These are phyloP conservation scores for Petasospora fabianii DNA, from an alignment of 1,139 yeast species.

Conservation along the genomic window DNA sequence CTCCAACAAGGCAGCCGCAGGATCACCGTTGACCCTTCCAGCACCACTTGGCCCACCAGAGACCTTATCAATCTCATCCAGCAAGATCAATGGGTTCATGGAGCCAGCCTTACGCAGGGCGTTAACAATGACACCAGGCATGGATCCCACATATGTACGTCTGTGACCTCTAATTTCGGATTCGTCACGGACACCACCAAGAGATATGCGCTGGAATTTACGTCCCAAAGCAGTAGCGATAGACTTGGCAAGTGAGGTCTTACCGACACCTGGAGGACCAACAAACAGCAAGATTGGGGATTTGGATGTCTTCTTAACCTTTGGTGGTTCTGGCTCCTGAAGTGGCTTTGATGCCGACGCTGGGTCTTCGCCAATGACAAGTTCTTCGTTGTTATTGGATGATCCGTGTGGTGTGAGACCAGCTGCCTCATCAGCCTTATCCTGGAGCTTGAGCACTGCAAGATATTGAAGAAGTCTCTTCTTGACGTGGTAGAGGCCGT, in stretches of 20 bases:
- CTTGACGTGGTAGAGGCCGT: slow-evolving; percentile 79
- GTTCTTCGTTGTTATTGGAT: slow-evolving; percentile 8
- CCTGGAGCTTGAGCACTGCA: slow-evolving; percentile 67
- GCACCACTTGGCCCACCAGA: slow-evolving; percentile 49
- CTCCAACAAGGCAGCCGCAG: slow-evolving; percentile 86
- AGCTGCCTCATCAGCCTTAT: slow-evolving; percentile 13
- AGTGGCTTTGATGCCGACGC: background rate
- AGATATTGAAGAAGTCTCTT: slow-evolving; percentile 76
- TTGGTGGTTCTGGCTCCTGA: slow-evolving; percentile 1
- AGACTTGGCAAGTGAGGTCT: slow-evolving; percentile 84
- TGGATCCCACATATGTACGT: slow-evolving; percentile 89
- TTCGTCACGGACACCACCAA: slow-evolving; percentile 88
- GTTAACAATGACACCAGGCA: slow-evolving; percentile 85
- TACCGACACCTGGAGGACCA: slow-evolving; percentile 97
- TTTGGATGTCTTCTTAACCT: slow-evolving; percentile 9
- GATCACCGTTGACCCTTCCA: slow-evolving; percentile 71
- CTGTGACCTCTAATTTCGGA: slow-evolving; percentile 92
- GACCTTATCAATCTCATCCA: slow-evolving; percentile 89
- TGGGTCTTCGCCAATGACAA: slow-evolving; percentile 10
- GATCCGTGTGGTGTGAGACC: slow-evolving; percentile 2
- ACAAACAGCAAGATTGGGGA: slow-evolving; percentile 77
- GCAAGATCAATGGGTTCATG: slow-evolving; percentile 83
- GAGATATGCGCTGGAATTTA: slow-evolving; percentile 76
- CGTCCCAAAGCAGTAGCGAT: slow-evolving; percentile 80
- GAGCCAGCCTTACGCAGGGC: slow-evolving; percentile 74